A percentile compares a stretch with the other conserved stretches of the same genome.
These are phyloP conservation scores for Hypoxylon lienhwacheense DNA, from an alignment of 495 filamentous ascomycete species.

Conservation along the genomic window DNA sequence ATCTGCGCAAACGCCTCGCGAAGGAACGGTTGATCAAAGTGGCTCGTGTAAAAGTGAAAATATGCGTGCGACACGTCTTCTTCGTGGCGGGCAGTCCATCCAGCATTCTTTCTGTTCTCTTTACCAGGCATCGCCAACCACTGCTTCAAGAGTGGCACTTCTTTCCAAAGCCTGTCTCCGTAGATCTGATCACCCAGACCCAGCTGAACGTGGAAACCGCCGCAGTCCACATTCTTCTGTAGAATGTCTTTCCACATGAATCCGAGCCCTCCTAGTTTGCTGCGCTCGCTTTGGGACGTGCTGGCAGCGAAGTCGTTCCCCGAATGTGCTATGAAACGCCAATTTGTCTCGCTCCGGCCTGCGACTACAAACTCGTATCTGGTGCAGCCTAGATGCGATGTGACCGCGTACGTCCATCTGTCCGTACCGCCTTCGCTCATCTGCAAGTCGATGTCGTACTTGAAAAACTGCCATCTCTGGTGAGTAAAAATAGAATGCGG, in stretches of 20 bases:
- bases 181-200: conserved; percentile 95
- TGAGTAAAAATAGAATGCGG: conserved; percentile 83
- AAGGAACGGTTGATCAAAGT: conserved; percentile 93
- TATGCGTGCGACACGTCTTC: conserved; percentile 95
- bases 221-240: conserved; percentile 94
- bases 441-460: conserved; percentile 87
- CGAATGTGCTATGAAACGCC: conserved; percentile 95
- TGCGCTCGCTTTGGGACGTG: conserved; percentile 80
- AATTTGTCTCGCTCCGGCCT: conserved; percentile 83
- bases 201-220: conserved; percentile 91
- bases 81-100: conserved; percentile 90
- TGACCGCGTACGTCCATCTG: conserved; percentile 98
- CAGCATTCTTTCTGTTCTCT: conserved; percentile 84
- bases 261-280: conserved; percentile 80
- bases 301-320: conserved; percentile 92
- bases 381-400: conserved; percentile 93
- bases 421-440: conserved; percentile 82
- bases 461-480: conserved; percentile 92
- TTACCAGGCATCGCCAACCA: conserved; percentile 90
- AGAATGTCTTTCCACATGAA: conserved; percentile 99
- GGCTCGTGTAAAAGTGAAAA: conserved; percentile 97
- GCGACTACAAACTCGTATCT: conserved; percentile 98
- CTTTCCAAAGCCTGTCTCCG: conserved; percentile 94
- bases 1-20: conserved; percentile 97
- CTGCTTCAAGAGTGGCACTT: conserved; percentile 87